These are phyloP conservation scores for Chaetoscypha palmicola DNA, from an alignment of 2,329 filamentous ascomycete species.

Conservation along the genomic window DNA sequence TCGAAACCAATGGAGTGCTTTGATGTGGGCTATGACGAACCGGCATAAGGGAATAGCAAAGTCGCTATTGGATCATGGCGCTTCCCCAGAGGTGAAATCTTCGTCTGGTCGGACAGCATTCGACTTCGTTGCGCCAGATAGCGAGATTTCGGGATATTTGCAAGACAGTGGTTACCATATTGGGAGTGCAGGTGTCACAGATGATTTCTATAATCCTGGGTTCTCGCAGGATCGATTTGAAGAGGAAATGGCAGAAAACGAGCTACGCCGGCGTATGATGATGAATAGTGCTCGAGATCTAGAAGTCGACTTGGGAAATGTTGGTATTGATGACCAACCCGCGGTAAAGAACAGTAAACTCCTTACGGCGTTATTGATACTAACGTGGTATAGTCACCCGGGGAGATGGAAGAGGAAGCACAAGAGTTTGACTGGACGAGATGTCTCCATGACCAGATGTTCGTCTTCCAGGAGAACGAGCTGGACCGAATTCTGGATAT, in stretches of 20 bases:
- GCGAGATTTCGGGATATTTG: constrained; percentile 92
- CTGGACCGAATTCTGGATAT: constrained; percentile 88
- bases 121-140: constrained; percentile 91
- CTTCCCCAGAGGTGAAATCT: constrained; percentile 92
- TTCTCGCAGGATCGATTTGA: constrained; percentile 92
- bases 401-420: constrained; percentile 79
- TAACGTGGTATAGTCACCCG: constrained; percentile 47
- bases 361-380: constrained; percentile 19
- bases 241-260: constrained; percentile 94
- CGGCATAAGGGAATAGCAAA: constrained; percentile 94
- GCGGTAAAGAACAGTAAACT: constrained; percentile 53
- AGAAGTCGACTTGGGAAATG: constrained; percentile 90
- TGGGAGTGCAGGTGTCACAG: constrained; percentile 68
- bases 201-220: constrained; percentile 91
- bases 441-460: constrained; percentile 98
- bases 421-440: constrained; percentile 95
- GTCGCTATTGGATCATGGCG: constrained; percentile 81
- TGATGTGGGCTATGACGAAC: constrained; percentile 99
- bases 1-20: constrained; percentile 90
- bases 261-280: constrained; percentile 96
- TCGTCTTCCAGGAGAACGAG: constrained; percentile 95
- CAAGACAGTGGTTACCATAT: constrained; percentile 91
- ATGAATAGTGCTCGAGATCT: constrained; percentile 96
- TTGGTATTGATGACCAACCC: constrained; percentile 91
- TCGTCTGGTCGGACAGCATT: constrained; percentile 89